phyloP scores from a whole-genome alignment of 1,284 basidiomycete species.

The Somion occarium region DNA sequence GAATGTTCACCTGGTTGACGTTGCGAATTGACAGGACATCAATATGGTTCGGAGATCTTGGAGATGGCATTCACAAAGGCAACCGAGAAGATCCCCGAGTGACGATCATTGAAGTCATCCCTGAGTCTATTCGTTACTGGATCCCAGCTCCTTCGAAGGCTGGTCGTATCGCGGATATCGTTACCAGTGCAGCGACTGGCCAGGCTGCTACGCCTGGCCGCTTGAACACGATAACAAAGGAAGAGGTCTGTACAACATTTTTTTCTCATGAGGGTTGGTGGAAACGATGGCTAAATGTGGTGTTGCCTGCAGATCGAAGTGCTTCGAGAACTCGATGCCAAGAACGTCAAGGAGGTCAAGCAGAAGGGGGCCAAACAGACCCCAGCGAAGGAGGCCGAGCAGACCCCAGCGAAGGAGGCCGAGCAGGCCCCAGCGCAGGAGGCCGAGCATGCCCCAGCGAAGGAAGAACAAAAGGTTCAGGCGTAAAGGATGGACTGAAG shows the following conservation, averaged over 20 bases:
- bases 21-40: conserved; percentile 39
- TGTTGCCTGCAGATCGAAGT: too few species aligned
- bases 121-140: conserved; percentile 82
- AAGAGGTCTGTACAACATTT: conserved; percentile 48
- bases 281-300: neutral
- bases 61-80: conserved; percentile 85
- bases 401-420: too few species aligned
- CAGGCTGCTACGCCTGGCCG: conserved; percentile 58
- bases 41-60: conserved; percentile 86
- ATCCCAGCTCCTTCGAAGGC: conserved; percentile 43
- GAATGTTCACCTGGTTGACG: neutral
- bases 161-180: conserved; percentile 46
- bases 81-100: conserved; percentile 79
- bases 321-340: too few species aligned
- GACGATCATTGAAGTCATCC: conserved; percentile 75
- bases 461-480: too few species aligned
- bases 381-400: too few species aligned
- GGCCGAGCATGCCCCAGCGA: too few species aligned
- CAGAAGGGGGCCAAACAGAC: too few species aligned
- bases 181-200: conserved; percentile 49
- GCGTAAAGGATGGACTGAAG: too few species aligned
- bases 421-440: too few species aligned
- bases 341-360: too few species aligned
- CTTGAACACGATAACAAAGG: conserved; percentile 52
- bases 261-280: neutral